Base-by-base conservation (phyloP, 257 asterid species). In the Phtheirospermum japonicum region DNA sequence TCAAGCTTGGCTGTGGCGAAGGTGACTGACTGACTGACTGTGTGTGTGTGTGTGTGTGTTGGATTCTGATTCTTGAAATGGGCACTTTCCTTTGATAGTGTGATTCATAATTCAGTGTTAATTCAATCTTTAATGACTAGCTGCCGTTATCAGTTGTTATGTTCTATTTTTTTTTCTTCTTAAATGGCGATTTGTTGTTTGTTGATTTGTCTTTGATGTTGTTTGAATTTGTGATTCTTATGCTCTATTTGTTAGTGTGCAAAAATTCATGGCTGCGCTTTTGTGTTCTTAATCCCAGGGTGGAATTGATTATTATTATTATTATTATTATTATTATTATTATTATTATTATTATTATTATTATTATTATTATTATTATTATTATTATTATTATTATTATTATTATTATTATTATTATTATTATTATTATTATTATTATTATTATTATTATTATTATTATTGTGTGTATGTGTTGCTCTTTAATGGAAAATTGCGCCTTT, bases 1-100 rank as follows among this genome's bases (percentile, higher is more conserved):
- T 76, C 70, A 89, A 89, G 77, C 96, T 89, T 56, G 79, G 88
- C 37, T 88, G 96, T 51, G 94, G 86, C 31, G 93, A 88, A 85
- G 95, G 96, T 85, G 19, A 45, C 16, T 61, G 33, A 32, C 0
- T 85, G 19, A 45, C 16, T 61, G 33, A 32, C 0, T 72, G 34
- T 43, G 42, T 50, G 46, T 51, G 16, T 7, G 10, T n/a, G 20
- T 43, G 8, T 43, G 7, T 43, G 9, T 43, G 51, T 23, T 39
- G 45, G 45, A 39, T 39, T 39, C n/a, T 49, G 11, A 49, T 42
- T 42, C 49, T 42, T 42, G 49, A 42, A 42, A 42, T 42, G 49
- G 49, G 49, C 13, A 9, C 13, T 42, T n/a, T 42, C 16, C n/a
- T 0, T n/a, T 42, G 49, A 42, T 42, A 4, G 4, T 57, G 63